These are phyloP conservation scores for Cercophora scortea DNA, from an alignment of 495 filamentous ascomycete genomes.

Conservation along the genomic window DNA sequence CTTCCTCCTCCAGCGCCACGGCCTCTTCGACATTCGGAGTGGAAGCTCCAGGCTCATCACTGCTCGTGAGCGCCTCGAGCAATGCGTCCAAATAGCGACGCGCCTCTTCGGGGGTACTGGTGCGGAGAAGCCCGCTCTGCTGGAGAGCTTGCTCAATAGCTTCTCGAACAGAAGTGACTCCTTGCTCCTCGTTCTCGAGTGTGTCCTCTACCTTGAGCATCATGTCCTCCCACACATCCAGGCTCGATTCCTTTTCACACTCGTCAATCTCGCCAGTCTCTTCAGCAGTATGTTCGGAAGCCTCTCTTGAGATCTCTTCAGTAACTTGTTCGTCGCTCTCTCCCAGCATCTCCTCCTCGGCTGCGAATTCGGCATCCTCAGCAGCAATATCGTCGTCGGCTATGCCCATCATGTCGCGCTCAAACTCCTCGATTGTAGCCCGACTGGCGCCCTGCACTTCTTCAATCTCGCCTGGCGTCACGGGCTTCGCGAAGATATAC, in stretches of 20 bases:
- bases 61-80: constrained; percentile 28
- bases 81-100: constrained; percentile 32
- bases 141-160: constrained; percentile 36
- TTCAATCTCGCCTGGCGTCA: constrained; percentile 61
- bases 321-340: constrained; percentile 1
- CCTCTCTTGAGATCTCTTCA: background rate
- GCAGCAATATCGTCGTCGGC: constrained; percentile 7
- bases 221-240: constrained; percentile 43
- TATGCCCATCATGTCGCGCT: constrained; percentile 52
- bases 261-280: constrained; percentile 7
- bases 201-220: constrained; percentile 45
- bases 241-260: constrained; percentile 9
- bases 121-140: constrained; percentile 34
- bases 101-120: constrained; percentile 24
- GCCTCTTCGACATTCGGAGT: background rate
- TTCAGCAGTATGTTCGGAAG: constrained; percentile 5
- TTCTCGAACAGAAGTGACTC: constrained; percentile 32
- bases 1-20: background rate
- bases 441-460: constrained; percentile 61
- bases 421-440: constrained; percentile 57
- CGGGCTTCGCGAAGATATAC: constrained; percentile 84
- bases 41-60: background rate
- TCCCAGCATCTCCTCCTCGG: constrained; percentile 4
- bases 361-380: constrained; percentile 12
- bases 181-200: constrained; percentile 45